Evolutionary conservation across 2,329 filamentous ascomycete genomes (phyloP), one percentile per base, ranked within the genome.

Genomic region (Scortechinia acanthostroma): DNA sequence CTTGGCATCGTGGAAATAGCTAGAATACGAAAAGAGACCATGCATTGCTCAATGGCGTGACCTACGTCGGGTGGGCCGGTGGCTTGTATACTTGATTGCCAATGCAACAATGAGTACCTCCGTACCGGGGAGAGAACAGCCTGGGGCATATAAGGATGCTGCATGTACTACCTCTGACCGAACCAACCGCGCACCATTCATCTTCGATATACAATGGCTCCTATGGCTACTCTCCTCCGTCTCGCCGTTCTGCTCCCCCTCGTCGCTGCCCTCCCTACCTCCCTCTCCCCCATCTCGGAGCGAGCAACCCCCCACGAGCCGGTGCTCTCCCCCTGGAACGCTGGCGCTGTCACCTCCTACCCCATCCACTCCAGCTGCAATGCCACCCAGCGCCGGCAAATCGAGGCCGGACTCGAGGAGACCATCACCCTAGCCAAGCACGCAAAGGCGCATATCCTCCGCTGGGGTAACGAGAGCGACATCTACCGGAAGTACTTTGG

Each of bases 401-500:
- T 87, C 37, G 60, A 66, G 28, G 60, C 62, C 15, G 83, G 70
- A 4, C 65, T 88, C 0, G 63, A 72, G 16, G 83, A 87, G 57
- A 70, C 77, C 3, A 59, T 81, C 30, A 56, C 62, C 44, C 66
- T 86, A 3, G 78, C 76, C 4, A 59, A 68, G 44, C 79, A 84
- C 53, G 83, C 83, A 4, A 74, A 73, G 48, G 71, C 81, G 33
- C 82, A 86, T 55, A 71, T 83, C 43, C 68, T 77, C 14, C 68
- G 70, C 42, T 74, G 67, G 52, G 78, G 80, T 22, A 70, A 73
- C 59, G 63, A 69, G 21, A 83, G 78, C 6, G 65, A 71, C 17
- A 70, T 83, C 47, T 80, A 78, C 55, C 65, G 66, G 44, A 85
- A 81, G 63, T 87, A 86, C 63, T 87, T 87, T 55, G 80, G 83